Percentiles rank a stretch among this genome's conserved stretches.
phyloP scores from a whole-genome alignment of 164 flowering plant species.

The Amborella trichopoda region DNA sequence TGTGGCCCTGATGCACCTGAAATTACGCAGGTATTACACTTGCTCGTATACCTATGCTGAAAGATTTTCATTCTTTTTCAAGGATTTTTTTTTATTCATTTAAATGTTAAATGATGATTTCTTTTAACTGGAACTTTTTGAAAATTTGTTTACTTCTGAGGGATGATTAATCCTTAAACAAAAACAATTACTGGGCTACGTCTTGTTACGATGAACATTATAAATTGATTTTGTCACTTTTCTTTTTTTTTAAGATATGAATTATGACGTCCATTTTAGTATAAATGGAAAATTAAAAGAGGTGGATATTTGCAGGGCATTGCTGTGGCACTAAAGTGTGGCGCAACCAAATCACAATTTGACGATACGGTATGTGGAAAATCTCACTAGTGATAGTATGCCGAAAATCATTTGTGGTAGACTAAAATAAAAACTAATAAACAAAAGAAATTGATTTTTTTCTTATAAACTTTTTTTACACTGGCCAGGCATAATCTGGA shows the following conservation, averaged over 20 bases:
- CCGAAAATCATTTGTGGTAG: not conserved
- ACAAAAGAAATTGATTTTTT: no score
- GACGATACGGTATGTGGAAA: conserved; percentile 71
- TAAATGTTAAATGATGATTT: not conserved
- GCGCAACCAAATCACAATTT: conserved; percentile 91
- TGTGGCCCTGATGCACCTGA: conserved; percentile 97
- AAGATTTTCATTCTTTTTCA: not conserved
- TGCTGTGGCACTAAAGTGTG: conserved; percentile 91
- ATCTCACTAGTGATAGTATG: not conserved
- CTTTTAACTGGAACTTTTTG: no score
- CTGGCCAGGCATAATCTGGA: no score
- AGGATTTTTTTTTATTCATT: not conserved
- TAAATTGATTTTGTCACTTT: no score
- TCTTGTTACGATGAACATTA: no score
- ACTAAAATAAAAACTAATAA: no score
- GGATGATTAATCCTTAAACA: no score
- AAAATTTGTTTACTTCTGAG: no score
- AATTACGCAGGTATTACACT: conserved; percentile 84
- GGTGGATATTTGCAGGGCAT: conserved; percentile 85
- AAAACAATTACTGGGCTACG: no score
- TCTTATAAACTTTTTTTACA: no score
- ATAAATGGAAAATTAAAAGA: no score
- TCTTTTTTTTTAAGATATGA: not conserved
- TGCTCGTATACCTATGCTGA: not conserved
- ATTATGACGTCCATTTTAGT: not conserved